Conservation (phyloP, 2,329 filamentous ascomycete genomes). For the Trichophyton verrucosum region DNA sequence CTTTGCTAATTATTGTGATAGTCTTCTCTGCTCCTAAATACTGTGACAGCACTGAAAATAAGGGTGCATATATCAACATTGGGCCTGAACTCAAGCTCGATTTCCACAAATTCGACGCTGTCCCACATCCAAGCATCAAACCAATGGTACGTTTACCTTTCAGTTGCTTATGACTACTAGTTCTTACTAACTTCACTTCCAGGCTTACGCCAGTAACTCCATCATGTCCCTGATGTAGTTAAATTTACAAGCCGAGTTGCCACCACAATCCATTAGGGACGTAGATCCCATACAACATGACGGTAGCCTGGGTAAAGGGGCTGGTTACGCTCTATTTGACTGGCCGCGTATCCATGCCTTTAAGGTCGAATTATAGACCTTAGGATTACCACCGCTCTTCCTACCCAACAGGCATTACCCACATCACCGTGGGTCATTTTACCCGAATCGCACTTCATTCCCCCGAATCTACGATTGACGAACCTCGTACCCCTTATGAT, state of each 20-base stretch:
- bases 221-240: constrained; percentile 24
- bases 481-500: neutral
- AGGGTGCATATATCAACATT: constrained; percentile 96
- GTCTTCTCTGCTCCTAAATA: constrained; percentile 97
- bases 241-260: neutral
- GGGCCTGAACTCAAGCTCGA: constrained; percentile 80
- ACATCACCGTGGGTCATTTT: neutral
- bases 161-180: neutral
- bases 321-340: neutral
- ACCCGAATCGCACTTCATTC: neutral
- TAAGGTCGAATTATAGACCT: neutral
- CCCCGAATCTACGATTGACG: neutral
- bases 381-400: neutral
- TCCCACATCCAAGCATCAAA: constrained; percentile 88
- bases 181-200: neutral
- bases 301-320: neutral
- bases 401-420: neutral
- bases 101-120: constrained; percentile 89
- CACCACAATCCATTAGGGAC: neutral
- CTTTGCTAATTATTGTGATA: constrained; percentile 18
- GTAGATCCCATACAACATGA: neutral
- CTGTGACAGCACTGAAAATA: constrained; percentile 96
- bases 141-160: constrained; percentile 56
- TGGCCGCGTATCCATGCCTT: neutral
- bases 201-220: constrained; percentile 37